Evolutionary conservation across 164 flowering plant genomes (phyloP).

Genomic region (Chimonanthus salicifolius): DNA sequence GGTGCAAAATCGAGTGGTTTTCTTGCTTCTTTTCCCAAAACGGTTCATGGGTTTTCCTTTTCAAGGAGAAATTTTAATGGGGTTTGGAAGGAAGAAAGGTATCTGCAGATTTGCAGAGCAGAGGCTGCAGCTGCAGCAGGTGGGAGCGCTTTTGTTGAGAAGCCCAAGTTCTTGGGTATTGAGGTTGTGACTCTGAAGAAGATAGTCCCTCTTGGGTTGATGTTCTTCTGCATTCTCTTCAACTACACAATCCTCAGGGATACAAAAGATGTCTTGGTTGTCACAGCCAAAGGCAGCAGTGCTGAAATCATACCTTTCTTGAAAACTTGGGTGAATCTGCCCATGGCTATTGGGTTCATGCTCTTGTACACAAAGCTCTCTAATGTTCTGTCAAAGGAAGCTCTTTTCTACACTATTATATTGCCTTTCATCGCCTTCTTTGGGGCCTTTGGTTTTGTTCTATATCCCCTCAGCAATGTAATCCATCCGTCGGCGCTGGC

Average conservation of each 20-base stretch:
- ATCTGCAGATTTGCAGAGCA: background rate
- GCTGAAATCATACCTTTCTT: constrained; percentile 93
- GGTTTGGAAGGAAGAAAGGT: background rate
- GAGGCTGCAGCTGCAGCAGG: background rate
- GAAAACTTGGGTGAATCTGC: constrained; percentile 91
- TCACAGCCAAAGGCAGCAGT: constrained; percentile 73
- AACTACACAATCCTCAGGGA: constrained; percentile 86
- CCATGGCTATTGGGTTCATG: constrained; percentile 96
- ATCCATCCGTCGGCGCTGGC: constrained; percentile 85
- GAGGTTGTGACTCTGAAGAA: constrained; percentile 64
- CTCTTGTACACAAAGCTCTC: constrained; percentile 76
- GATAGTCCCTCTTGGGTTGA: constrained; percentile 83
- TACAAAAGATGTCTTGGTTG: constrained; percentile 77
- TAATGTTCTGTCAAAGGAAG: constrained; percentile 80
- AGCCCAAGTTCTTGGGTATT: constrained; percentile 62
- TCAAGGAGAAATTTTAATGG: background rate
- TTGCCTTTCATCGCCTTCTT: constrained; percentile 91
- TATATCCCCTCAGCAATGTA: constrained; percentile 73
- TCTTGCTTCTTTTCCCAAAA: background rate
- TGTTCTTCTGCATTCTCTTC: constrained; percentile 86
- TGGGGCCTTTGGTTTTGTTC: constrained; percentile 88
- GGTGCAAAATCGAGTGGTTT: background rate
- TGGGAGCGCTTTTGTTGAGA: constrained; percentile 12
- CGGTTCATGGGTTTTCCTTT: too few relatives aligned
- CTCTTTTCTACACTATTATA: constrained; percentile 78